Evolutionary conservation across 1,139 yeast species (phyloP), one percentile per base, ranked within the genome.

Genomic region (Groenewaldozyma auringiensis): DNA sequence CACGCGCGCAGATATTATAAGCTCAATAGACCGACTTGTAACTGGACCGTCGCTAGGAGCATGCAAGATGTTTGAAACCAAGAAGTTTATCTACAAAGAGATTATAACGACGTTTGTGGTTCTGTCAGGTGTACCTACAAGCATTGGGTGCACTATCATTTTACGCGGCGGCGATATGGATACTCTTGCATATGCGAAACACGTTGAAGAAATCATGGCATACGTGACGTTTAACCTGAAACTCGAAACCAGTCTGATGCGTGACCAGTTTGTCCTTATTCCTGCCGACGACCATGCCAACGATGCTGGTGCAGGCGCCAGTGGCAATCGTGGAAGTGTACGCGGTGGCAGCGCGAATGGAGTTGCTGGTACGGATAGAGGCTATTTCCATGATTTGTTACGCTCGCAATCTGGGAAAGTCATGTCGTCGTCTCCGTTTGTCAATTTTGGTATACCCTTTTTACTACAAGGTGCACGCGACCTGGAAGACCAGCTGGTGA

Each of bases 1-100:
- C 53, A 84, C 96, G 0, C 81, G 78, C 45, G 92, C 95, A 0
- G 96, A 88, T 57, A 81, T 94, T 27, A 76, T 80, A 3, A 70
- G 76, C 1, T 79, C 88, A 0, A 76, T 81, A 50, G 88, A 83
- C 53, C 74, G 76, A 49, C 65, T 83, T 16, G 80, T 84, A 0
- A 67, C 72, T 39, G 65, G 73, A 57, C 79, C 85, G 2, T 68
- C 67, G 18, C 69, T 92, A 42, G 99, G 98, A 0, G 69, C 71
- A 2, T 89, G 97, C 63, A 77, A 72, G 4, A 62, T 66, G 20
- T 83, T 92, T 60, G 86, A 82, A 49, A 87, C 86, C 16, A 76
- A 77, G 52, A 75, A 85, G 2, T 89, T 70, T 59, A 54, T 61
- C 2, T 75, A 72, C 59, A 72, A 75, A 1, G 70, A 77, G 46